These are phyloP conservation scores for Brachypodium distachyon DNA, from an alignment of 202 grass and related monocot genomes.

Conservation along the genomic window DNA sequence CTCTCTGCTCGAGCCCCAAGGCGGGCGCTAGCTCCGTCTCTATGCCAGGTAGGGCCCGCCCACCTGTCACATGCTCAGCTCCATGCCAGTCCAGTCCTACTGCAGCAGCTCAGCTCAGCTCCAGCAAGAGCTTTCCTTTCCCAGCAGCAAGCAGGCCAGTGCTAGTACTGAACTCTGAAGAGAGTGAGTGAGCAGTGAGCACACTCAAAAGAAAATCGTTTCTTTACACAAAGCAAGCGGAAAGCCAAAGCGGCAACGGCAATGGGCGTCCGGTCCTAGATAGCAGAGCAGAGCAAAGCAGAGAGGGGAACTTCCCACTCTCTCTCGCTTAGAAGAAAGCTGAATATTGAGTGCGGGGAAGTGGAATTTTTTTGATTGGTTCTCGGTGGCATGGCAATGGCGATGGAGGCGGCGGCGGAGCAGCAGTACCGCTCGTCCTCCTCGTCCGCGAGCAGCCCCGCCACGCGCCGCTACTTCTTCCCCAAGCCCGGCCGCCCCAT, in stretches of 20 bases:
- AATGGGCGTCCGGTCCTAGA: not conserved
- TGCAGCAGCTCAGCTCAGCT: not conserved
- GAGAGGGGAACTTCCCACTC: not conserved
- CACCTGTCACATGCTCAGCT: not conserved
- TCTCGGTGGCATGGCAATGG: no score
- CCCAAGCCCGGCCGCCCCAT: constrained; percentile 65
- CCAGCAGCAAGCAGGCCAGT: not conserved
- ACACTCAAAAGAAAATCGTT: not conserved
- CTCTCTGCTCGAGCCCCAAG: not conserved
- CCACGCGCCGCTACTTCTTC: constrained; percentile 46
- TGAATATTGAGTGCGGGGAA: no score
- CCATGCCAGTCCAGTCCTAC: not conserved
- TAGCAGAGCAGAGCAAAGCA: not conserved
- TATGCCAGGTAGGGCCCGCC: not conserved
- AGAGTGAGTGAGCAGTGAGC: not conserved
- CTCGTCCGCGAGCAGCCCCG: constrained; percentile 71
- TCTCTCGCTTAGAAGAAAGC: not conserved
- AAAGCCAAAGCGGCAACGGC: constrained; percentile 1
- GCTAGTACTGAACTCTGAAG: not conserved
- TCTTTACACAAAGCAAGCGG: not conserved
- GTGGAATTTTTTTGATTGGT: not conserved
- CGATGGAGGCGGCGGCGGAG: constrained; percentile 27
- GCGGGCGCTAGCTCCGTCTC: not conserved
- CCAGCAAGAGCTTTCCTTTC: not conserved
- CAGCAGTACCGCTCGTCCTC: constrained; percentile 85